These are phyloP conservation scores for Podospora fimiseda DNA, from an alignment of 495 filamentous ascomycete genomes.

Conservation along the genomic window DNA sequence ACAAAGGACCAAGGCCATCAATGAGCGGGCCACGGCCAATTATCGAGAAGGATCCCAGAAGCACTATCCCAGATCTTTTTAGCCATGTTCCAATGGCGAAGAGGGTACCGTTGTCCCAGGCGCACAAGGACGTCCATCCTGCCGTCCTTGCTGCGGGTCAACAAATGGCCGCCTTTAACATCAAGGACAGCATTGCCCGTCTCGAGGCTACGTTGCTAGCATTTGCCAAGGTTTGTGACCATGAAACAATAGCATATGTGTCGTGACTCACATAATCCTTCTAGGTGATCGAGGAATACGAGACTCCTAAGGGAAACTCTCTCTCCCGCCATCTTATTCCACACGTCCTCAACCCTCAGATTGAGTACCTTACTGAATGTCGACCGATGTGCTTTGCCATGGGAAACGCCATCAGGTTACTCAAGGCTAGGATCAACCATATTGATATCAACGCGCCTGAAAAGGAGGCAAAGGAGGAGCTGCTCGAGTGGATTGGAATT, in stretches of 20 bases:
- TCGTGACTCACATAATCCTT: not conserved
- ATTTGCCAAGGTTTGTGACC: conserved; percentile 68
- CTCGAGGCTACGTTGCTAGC: conserved; percentile 81
- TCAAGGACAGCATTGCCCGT: conserved; percentile 85
- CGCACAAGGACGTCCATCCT: conserved; percentile 84
- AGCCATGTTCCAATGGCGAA: conserved; percentile 78
- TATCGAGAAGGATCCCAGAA: conserved; percentile 35
- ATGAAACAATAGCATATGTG: not conserved
- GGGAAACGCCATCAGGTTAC: conserved; percentile 90
- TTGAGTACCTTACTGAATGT: conserved; percentile 86
- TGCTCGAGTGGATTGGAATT: conserved; percentile 75
- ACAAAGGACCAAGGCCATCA: conserved; percentile 34
- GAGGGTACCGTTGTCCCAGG: conserved; percentile 64
- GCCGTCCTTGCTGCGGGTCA: conserved; percentile 78
- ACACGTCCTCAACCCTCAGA: conserved; percentile 88
- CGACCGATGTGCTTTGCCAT: conserved; percentile 88
- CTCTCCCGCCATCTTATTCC: conserved; percentile 84
- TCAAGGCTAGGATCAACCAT: conserved; percentile 81
- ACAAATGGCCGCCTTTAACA: conserved; percentile 81
- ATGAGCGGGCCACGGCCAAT: conserved; percentile 32
- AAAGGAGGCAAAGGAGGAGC: conserved; percentile 62
- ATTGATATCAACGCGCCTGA: conserved; percentile 80
- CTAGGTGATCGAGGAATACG: conserved; percentile 86
- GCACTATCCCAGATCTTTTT: conserved; percentile 63
- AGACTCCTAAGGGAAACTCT: conserved; percentile 73